Base-by-base conservation (phyloP, 2,329 filamentous ascomycete genomes). In the Neofusicoccum parvum region DNA sequence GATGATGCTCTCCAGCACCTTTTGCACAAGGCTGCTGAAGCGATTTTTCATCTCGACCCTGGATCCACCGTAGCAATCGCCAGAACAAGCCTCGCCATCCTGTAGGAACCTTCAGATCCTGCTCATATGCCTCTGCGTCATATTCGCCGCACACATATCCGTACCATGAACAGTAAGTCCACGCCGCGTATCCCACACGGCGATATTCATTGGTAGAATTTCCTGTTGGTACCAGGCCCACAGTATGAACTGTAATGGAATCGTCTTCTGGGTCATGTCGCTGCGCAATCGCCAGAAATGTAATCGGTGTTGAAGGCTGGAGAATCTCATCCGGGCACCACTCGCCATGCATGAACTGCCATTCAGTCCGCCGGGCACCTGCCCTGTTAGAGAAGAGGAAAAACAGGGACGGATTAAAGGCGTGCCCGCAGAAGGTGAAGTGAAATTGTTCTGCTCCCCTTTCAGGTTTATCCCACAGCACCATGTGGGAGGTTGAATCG, bases 121-220 rank as follows among this genome's bases (percentile, higher is more conserved):
- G 45, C 5, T 20, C n/a, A 12, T 48, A 17, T 6, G 45, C n/a
- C 3, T 48, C 20, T 5, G 45, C 20, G 1, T 27, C 45, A 10
- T 39, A 32, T 17, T 46, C 15, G 1, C 43, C 76, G 43, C 43
- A 46, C 5, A 17, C 15, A 14, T 46, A 48, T 17, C 45, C 71
- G 64, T 70, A 72, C 71, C 70, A 72, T 1, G 66, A 62, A 41
- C 70, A 72, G 32, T 70, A 66, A 2, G 70, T 67, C 71, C 71
- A 71, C 12, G 65, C 63, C 3, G 67, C 68, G 27, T 71, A 68
- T 2, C 71, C 71, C 6, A 72, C 68, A 3, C 71, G 67, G n/a
- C 67, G 59, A 60, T 69, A 72, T 20, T 69, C 67, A 3, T 60
- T 62, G 17, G 67, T 45, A 1, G 45, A 41, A 12, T 48, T 60